Conservation (phyloP, 352 stramenopile genomes). For the Phytophthora tentaculata region DNA sequence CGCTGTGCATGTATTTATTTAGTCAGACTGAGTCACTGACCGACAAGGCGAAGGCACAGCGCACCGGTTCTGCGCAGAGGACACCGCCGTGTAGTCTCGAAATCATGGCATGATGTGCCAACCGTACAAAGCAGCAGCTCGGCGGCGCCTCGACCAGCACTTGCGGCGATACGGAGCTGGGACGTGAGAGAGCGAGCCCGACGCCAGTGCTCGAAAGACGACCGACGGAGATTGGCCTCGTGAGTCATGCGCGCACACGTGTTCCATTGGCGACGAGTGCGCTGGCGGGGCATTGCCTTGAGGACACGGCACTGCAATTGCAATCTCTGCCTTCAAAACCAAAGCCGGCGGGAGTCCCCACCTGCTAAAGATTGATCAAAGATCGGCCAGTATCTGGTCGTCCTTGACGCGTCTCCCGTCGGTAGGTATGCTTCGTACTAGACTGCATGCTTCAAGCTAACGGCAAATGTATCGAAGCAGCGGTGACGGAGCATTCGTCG, state of each 20-base stretch:
- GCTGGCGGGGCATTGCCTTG: not conserved
- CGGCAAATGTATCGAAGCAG: not conserved
- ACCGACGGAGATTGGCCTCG: constrained; percentile 8
- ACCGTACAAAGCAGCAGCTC: constrained; percentile 13
- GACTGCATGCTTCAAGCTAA: not conserved
- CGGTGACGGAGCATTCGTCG: not conserved
- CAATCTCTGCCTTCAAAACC: not conserved
- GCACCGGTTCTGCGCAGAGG: not conserved
- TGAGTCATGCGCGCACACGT: not conserved
- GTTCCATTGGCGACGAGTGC: constrained; percentile 20
- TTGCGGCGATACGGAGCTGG: constrained; percentile 18
- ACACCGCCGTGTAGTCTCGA: not conserved
- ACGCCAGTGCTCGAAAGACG: constrained; percentile 16
- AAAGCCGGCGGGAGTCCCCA: not conserved
- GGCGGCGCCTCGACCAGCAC: constrained; percentile 9
- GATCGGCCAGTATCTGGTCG: no score
- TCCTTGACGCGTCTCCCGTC: not conserved
- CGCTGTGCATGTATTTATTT: no score
- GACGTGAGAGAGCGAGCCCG: constrained; percentile 13
- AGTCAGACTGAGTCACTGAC: not conserved
- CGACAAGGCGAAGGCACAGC: no score
- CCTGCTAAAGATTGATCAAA: constrained; percentile 8
- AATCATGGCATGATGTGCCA: constrained; percentile 31
- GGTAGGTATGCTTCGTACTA: not conserved
- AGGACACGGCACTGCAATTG: not conserved